phyloP scores from a whole-genome alignment of 2,329 filamentous ascomycete genomes.

The Fusarium continuum region DNA sequence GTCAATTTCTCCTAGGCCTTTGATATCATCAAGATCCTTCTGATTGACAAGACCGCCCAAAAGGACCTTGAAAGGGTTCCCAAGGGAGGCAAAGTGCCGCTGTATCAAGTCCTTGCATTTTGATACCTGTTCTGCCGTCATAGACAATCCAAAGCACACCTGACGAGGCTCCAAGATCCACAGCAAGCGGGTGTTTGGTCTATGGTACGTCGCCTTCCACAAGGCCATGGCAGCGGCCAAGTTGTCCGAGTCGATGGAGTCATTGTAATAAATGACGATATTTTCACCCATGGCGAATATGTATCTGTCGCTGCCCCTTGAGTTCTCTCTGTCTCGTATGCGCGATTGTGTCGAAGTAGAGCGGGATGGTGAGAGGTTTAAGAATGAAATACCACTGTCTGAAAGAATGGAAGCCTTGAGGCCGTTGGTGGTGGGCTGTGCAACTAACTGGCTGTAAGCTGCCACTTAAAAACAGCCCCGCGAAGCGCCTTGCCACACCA shows the following conservation, averaged over 20 bases:
- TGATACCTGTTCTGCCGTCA: conserved; percentile 22
- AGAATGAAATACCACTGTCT: conserved; percentile 10
- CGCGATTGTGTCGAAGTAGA: conserved; percentile 8
- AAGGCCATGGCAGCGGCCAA: conserved; percentile 37
- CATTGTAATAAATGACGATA: conserved; percentile 42
- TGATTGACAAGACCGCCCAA: conserved; percentile 34
- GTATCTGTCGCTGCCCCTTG: not conserved
- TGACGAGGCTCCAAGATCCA: conserved; percentile 43
- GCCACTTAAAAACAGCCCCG: conserved; percentile 21
- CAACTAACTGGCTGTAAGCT: conserved; percentile 21
- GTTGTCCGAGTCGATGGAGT: conserved; percentile 42
- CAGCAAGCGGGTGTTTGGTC: conserved; percentile 22
- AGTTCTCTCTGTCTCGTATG: not conserved
- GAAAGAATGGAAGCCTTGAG: conserved; percentile 8
- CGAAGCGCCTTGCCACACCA: conserved; percentile 20
- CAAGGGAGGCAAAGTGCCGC: conserved; percentile 20
- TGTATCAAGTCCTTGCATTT: conserved; percentile 28
- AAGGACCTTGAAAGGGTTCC: conserved; percentile 33
- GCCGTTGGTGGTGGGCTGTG: conserved; percentile 14
- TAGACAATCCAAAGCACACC: conserved; percentile 33
- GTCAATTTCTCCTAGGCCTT: conserved; percentile 10
- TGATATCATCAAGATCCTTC: conserved; percentile 21
- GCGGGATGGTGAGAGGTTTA: conserved; percentile 27
- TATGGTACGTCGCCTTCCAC: conserved; percentile 16
- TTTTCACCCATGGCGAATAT: conserved; percentile 24